phyloP scores from a whole-genome alignment of 352 stramenopile genomes.

The Thalassiosira delicatula region DNA sequence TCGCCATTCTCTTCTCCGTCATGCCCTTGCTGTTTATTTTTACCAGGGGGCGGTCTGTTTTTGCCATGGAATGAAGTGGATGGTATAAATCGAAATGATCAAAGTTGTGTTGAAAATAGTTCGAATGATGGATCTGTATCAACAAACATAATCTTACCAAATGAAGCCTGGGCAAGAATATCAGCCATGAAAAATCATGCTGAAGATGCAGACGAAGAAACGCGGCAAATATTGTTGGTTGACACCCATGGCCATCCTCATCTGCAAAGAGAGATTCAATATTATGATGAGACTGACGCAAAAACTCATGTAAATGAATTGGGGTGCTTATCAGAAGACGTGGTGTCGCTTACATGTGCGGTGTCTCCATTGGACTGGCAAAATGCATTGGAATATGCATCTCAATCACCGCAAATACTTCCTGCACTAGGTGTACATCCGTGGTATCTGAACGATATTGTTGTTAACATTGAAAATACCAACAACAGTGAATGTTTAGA shows the following conservation, averaged over 20 bases:
- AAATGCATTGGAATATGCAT: too few species aligned
- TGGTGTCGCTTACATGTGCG: too few species aligned
- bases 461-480: slow-evolving; percentile 17
- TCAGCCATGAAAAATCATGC: background rate
- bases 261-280: slow-evolving; percentile 67
- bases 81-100: too few species aligned
- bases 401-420: too few species aligned
- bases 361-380: too few species aligned
- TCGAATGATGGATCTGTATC: background rate
- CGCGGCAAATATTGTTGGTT: slow-evolving; percentile 54
- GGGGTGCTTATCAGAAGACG: too few species aligned
- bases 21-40: slow-evolving; percentile 61
- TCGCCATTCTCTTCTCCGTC: slow-evolving; percentile 16
- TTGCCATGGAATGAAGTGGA: slow-evolving; percentile 22
- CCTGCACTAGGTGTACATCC: too few species aligned
- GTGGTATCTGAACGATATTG: slow-evolving; percentile 75
- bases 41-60: slow-evolving; percentile 37
- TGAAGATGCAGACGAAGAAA: slow-evolving; percentile 2
- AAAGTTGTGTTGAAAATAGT: background rate
- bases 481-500: slow-evolving; percentile 27
- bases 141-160: slow-evolving; percentile 30
- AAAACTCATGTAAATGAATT: too few species aligned
- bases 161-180: slow-evolving; percentile 52
- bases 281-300: slow-evolving; percentile 24
- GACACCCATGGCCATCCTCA: slow-evolving; percentile 82